Evolutionary conservation across 2,329 filamentous ascomycete genomes (phyloP), one percentile per base, ranked within the genome.

Genomic region (Pseudocercospora musae): DNA sequence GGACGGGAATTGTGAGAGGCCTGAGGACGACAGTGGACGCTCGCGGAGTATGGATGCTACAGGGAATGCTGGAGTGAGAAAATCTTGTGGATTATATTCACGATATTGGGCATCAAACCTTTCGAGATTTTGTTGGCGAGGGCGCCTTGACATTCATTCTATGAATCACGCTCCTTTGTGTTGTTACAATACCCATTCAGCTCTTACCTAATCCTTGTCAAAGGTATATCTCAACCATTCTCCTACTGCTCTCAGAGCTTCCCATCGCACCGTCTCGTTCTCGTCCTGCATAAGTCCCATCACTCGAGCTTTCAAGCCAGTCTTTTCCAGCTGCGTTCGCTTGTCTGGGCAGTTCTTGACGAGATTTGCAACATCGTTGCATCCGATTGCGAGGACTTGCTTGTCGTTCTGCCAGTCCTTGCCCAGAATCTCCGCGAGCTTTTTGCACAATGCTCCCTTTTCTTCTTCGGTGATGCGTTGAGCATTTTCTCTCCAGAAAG

Each of bases 211-310:
- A 58, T 64, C 49, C 62, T 67, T 67, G 33, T 87, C 84, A 75
- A 88, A 87, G 64, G 81, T 89, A 79, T 91, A 91, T 70, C 87
- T 83, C 75, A 91, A 77, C 87, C 89, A 91, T 75, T 89, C 89
- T 20, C 89, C 88, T 44, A 97, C 86, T 15, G 93, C 92, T 71
- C 89, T 87, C 79, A 97, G 79, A 77, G 91, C 95, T 81, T 97
- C 93, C 92, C 92, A 97, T 73, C 93, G 84, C 52, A 97, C 91
- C 63, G 87, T 88, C 80, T 96, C 92, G 72, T 96, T 92, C 62
- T 87, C 84, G 73, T 96, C 91, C 71, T 87, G 88, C 93, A 97
- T 97, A 72, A 97, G 82, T 79, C 92, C 90, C 92, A 97, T 96
- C 64, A 96, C 89, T 68, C 91, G 84, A 18, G 85, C 86, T 84